phyloP scores from a whole-genome alignment of 108 stramenopile species.

The Pseudonitzschia multiseries region DNA sequence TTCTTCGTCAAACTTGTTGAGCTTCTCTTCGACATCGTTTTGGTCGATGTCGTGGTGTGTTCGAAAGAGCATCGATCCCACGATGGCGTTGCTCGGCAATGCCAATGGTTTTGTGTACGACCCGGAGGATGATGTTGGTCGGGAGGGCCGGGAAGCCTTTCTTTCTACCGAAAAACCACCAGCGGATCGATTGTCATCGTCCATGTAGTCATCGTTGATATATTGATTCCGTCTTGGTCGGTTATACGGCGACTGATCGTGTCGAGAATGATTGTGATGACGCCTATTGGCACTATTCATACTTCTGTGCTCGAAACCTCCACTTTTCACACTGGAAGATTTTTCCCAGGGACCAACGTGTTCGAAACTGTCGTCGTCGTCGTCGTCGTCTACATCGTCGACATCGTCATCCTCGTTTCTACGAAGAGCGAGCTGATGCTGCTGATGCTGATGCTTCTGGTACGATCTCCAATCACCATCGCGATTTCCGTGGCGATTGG shows the following conservation, averaged over 20 bases:
- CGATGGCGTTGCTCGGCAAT: slow-evolving; percentile 50
- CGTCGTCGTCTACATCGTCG: slow-evolving; percentile 11
- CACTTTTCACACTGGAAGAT: background rate
- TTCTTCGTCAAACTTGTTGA: slow-evolving; percentile 33
- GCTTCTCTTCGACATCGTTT: slow-evolving; percentile 34
- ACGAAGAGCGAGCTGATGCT: background rate
- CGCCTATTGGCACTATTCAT: background rate
- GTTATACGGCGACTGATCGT: background rate
- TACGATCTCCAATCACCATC: background rate
- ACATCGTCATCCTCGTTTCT: background rate
- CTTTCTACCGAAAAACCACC: background rate
- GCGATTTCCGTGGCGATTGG: background rate
- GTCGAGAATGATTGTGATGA: background rate
- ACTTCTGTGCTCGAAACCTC: background rate
- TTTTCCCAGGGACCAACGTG: slow-evolving; percentile 10
- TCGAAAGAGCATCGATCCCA: slow-evolving; percentile 53
- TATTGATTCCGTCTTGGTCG: slow-evolving; percentile 28
- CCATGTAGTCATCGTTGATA: slow-evolving; percentile 2
- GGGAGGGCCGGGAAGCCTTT: background rate
- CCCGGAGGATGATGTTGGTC: background rate
- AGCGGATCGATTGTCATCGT: background rate
- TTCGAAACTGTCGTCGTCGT: slow-evolving; percentile 12
- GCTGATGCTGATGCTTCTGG: background rate
- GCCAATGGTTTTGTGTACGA: slow-evolving; percentile 40
- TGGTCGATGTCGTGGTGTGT: slow-evolving; percentile 35